These are phyloP conservation scores for Spongiforma sp. DNA, from an alignment of 1,284 basidiomycete species.

Conservation along the genomic window DNA sequence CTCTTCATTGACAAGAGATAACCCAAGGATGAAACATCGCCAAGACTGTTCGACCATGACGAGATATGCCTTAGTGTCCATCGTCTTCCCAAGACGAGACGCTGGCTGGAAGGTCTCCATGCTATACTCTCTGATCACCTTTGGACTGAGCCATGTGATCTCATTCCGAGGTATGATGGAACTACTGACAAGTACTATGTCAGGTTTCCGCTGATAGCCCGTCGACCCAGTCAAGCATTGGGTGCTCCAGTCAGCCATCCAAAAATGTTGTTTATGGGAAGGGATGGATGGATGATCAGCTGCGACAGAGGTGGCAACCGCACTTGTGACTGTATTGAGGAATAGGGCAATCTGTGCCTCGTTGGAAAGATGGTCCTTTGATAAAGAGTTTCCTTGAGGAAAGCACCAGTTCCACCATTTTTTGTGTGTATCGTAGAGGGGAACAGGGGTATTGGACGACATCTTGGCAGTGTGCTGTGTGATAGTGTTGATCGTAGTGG, in stretches of 20 bases:
- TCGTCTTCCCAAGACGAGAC: not conserved
- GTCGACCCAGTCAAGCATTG: not conserved
- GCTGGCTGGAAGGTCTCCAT: not conserved
- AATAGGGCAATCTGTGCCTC: not conserved
- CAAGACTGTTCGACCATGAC: not conserved
- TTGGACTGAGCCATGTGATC: not conserved
- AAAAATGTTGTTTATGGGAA: not conserved
- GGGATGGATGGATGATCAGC: not conserved
- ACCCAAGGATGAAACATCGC: not conserved
- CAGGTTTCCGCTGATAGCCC: not conserved
- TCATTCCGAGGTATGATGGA: not conserved
- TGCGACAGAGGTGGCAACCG: not conserved
- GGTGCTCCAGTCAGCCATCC: not conserved
- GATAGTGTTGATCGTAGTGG: no score
- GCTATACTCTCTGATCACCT: not conserved
- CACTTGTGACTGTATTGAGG: not conserved
- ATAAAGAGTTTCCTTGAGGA: not conserved
- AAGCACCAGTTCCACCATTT: not conserved
- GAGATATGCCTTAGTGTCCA: not conserved
- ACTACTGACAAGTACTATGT: not conserved
- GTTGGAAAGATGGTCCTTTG: not conserved
- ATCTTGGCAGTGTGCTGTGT: not conserved
- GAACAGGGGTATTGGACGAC: not conserved
- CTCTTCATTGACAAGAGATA: not conserved
- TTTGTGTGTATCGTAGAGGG: not conserved